phyloP scores from a whole-genome alignment of 345 rosid species.

The Anastatica hierochuntica region DNA sequence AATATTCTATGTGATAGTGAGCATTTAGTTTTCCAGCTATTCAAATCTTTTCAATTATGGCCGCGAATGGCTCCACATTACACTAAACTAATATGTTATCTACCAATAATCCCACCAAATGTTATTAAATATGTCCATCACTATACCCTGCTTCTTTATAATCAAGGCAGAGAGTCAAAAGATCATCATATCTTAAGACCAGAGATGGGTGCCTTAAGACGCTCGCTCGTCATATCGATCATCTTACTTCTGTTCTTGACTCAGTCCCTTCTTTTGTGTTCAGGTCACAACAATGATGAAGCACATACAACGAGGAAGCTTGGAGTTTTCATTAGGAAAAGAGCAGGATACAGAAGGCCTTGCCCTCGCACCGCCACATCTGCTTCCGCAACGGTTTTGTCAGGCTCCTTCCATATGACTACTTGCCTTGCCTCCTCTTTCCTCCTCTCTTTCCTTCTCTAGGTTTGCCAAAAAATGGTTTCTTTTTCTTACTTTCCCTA shows the following conservation, averaged over 20 bases:
- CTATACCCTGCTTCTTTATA: constrained; percentile 5
- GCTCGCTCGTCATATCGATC: constrained; percentile 6
- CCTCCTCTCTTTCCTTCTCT: constrained; percentile 1
- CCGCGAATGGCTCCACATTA: constrained; percentile 3
- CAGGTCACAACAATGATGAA: constrained; percentile 2
- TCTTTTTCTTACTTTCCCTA: background rate
- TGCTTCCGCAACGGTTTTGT: constrained; percentile 2
- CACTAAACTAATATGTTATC: background rate
- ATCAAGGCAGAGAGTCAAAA: background rate
- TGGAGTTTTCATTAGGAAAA: constrained; percentile 12
- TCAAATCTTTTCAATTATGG: background rate
- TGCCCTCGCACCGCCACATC: background rate
- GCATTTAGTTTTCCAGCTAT: background rate
- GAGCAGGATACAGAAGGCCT: background rate
- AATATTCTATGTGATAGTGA: constrained; percentile 1
- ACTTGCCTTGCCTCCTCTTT: constrained; percentile 6
- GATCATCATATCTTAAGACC: background rate
- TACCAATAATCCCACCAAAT: background rate
- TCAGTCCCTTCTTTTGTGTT: constrained; percentile 16
- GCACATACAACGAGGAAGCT: constrained; percentile 17
- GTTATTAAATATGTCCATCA: background rate
- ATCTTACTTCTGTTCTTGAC: constrained; percentile 13
- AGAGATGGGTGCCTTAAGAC: constrained; percentile 14
- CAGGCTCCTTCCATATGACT: constrained; percentile 9
- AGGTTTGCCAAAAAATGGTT: too few relatives aligned